phyloP scores from a whole-genome alignment of 768 basidiomycete species.

The Tulasnella sp. region DNA sequence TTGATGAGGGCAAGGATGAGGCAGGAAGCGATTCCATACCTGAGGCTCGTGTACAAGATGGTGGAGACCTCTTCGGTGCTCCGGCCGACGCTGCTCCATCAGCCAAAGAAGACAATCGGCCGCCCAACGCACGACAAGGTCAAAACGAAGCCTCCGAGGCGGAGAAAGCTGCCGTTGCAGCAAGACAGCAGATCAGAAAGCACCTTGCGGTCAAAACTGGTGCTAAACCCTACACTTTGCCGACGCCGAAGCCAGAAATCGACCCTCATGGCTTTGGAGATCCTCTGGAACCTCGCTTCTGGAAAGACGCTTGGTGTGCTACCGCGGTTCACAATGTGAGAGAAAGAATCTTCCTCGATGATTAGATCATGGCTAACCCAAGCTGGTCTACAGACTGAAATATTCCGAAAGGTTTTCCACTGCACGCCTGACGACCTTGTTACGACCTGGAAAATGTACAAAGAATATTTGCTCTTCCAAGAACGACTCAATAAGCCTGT shows the following conservation, averaged over 20 bases:
- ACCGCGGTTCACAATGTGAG: constrained; percentile 81
- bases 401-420: constrained; percentile 91
- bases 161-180: constrained; percentile 39
- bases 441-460: constrained; percentile 93
- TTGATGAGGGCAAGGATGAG: constrained; percentile 19
- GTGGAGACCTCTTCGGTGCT: constrained; percentile 37
- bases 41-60: constrained; percentile 33
- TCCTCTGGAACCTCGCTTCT: constrained; percentile 77
- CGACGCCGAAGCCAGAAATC: constrained; percentile 56
- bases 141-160: constrained; percentile 35
- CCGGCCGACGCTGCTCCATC: constrained; percentile 41
- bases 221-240: constrained; percentile 48
- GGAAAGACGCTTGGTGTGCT: constrained; percentile 82
- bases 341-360: neutral
- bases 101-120: constrained; percentile 33
- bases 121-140: constrained; percentile 36
- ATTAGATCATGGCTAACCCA: constrained; percentile 12
- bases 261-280: constrained; percentile 76
- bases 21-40: constrained; percentile 16
- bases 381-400: constrained; percentile 58
- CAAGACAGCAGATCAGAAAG: constrained; percentile 42
- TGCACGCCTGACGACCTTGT: constrained; percentile 86
- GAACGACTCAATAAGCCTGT: constrained; percentile 65
- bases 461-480: constrained; percentile 66
- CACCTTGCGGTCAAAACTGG: constrained; percentile 42